phyloP scores from a whole-genome alignment of 2,329 filamentous ascomycete species.

The Tolypocladium capitatum region DNA sequence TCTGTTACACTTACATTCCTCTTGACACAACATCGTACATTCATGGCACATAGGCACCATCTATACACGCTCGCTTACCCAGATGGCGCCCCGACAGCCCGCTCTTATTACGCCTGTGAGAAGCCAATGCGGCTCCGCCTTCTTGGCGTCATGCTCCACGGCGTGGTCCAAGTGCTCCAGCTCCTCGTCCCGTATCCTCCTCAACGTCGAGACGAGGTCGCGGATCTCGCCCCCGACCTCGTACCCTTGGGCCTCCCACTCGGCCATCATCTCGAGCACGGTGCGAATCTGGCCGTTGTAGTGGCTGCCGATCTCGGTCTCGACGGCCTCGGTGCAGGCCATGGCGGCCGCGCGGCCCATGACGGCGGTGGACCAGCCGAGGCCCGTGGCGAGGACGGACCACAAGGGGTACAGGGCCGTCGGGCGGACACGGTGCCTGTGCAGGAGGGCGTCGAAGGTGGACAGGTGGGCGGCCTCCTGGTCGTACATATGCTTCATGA shows the following conservation, averaged over 20 bases:
- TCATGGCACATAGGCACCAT: background rate
- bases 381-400: slow-evolving; percentile 62
- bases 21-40: background rate
- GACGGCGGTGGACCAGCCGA: slow-evolving; percentile 82
- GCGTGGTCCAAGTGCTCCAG: slow-evolving; percentile 94
- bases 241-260: slow-evolving; percentile 66
- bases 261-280: slow-evolving; percentile 66
- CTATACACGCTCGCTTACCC: slow-evolving; percentile 66
- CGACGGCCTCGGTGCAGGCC: slow-evolving; percentile 96
- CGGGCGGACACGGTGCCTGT: slow-evolving; percentile 78
- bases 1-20: background rate
- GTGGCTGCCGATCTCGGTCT: slow-evolving; percentile 93
- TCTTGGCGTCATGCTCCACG: slow-evolving; percentile 81
- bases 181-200: slow-evolving; percentile 86
- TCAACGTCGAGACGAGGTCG: slow-evolving; percentile 57
- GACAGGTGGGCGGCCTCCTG: slow-evolving; percentile 81
- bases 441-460: slow-evolving; percentile 73
- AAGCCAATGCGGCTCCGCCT: slow-evolving; percentile 79
- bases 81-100: slow-evolving; percentile 88
- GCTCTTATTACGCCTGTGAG: slow-evolving; percentile 75
- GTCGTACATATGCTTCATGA: slow-evolving; percentile 98
- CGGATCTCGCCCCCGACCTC: slow-evolving; percentile 67
- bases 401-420: slow-evolving; percentile 89
- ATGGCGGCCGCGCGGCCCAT: slow-evolving; percentile 91
- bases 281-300: slow-evolving; percentile 86